Evolutionary conservation across 106 monocot genomes (phyloP), one percentile per base, ranked within the genome.

Genomic region (Vanilla planifolia): DNA sequence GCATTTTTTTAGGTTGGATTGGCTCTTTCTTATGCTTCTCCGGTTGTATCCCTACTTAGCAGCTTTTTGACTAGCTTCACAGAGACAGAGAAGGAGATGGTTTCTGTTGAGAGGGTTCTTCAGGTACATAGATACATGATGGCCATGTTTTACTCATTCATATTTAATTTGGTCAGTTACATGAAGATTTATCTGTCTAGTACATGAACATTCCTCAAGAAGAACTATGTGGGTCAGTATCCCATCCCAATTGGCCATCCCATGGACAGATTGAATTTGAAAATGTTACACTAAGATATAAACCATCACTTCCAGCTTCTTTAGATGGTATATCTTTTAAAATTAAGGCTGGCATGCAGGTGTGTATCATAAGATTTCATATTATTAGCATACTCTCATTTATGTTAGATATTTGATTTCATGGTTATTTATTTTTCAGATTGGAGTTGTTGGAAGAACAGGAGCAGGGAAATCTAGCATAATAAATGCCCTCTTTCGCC

Each of bases 61-160:
- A 85, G 76, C 43, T 98, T 82, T 63, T 67, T 98, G 21, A 88
- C 85, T 44, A 98, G 88, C 68, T 92, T 88, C 61, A 85, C 98
- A 37, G 92, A 98, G 63, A 98, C 98, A 32, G 92, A 98, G 60
- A 98, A 98, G 60, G 98, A 98, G 70, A 88, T 98, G 98, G 81
- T 98, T 71, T 86, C 92, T 60, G 73, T 98, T 74, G 92, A 98
- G 68, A 81, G 98, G 71, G 82, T 98, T 55, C 74, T 73, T 47
- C 85, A 98, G 88, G 98, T 98, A 78, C 14, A 24, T 6, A 14
- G 8, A 19, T 48, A 15, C 51, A 17, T 1, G 6, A 53, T 53
- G 32, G 15, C 53, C 32, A 32, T 40, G n/a, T 53, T 25, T n/a
- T n/a, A n/a, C n/a, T n/a, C n/a, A n/a, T n/a, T n/a, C n/a, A n/a